phyloP scores from a whole-genome alignment of 352 stramenopile species.

The Phytopythium boreale region DNA sequence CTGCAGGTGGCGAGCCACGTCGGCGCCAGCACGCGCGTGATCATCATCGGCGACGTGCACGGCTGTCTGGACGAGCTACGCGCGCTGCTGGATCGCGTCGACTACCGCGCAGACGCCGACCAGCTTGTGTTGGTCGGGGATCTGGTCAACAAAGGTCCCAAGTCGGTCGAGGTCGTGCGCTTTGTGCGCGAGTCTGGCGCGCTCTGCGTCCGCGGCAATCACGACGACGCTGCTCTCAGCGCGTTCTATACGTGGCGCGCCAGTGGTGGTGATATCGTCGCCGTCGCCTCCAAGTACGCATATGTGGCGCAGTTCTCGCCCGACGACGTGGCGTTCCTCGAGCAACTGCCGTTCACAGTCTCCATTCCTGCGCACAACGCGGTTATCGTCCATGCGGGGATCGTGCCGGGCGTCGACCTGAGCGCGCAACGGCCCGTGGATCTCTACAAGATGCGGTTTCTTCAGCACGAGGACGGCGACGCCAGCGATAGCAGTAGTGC shows the following conservation, averaged over 20 bases:
- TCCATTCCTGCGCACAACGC: slow-evolving; percentile 53
- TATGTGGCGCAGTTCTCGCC: slow-evolving; percentile 61
- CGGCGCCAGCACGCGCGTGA: slow-evolving; percentile 32
- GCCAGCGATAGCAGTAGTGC: background rate
- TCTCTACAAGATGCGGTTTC: slow-evolving; percentile 92
- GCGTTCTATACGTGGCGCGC: slow-evolving; percentile 49
- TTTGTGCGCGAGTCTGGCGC: slow-evolving; percentile 49
- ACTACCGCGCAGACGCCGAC: slow-evolving; percentile 56
- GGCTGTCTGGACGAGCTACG: slow-evolving; percentile 88
- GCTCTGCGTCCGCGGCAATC: slow-evolving; percentile 75
- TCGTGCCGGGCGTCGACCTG: slow-evolving; percentile 57
- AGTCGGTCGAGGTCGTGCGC: slow-evolving; percentile 72
- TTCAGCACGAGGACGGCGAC: slow-evolving; percentile 36
- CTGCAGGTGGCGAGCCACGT: slow-evolving; percentile 23
- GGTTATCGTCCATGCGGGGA: slow-evolving; percentile 72
- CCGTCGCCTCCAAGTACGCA: slow-evolving; percentile 44
- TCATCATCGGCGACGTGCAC: slow-evolving; percentile 92
- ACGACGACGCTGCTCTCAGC: slow-evolving; percentile 71
- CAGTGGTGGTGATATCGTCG: background rate
- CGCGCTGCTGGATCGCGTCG: slow-evolving; percentile 40
- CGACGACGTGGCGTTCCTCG: slow-evolving; percentile 62
- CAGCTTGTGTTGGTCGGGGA: slow-evolving; percentile 89
- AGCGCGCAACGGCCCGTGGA: slow-evolving; percentile 82
- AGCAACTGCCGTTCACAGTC: slow-evolving; percentile 77
- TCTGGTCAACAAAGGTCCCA: slow-evolving; percentile 92